Base-by-base conservation (phyloP, 495 filamentous ascomycete species). In the Daldinia grandis region DNA sequence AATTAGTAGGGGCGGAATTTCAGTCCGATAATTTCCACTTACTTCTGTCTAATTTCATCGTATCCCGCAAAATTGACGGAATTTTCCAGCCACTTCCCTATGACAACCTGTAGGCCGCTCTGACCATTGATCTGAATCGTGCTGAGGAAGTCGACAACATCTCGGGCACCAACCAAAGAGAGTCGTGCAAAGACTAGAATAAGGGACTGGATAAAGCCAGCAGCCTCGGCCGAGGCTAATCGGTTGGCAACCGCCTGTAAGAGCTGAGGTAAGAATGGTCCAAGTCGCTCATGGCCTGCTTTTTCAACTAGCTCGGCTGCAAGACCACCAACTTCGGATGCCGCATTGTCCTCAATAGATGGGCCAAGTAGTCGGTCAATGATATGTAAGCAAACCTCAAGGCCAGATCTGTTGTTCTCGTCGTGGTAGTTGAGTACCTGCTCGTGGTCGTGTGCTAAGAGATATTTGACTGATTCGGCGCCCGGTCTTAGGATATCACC, bases 41-140 rank as follows among this genome's bases (percentile, higher is more conserved):
- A 93, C 91, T 98, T 99, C 76, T 97, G 93, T 72, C 94, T 85
- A 73, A 97, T 98, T 77, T 97, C 94, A 72, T 98, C 94, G 73
- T 98, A 99, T 19, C 95, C 95, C 7, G 93, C 92, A 79, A 99
- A 98, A 77, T 90, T 97, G 80, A 95, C 87, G 3, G 94, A 97
- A 78, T 98, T 95, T 79, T 97, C 95, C 0, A 98, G 85, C 95
- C 95, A 99, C 79, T 98, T 98, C 80, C 88, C 84, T 67, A 99
- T 79, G 14, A 99, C 95, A 2, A 98, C 89, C 58, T 93, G 87
- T 7, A 99, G 83, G 12, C 95, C 95, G 73, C 85, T 97, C 71
- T 88, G 83, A 19, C 84, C 85, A 30, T 87, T 86, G 62, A 99
- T 87, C 68, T 93, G 86, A 54, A 97, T 90, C 62, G 93, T 89